A percentile compares a stretch with the other conserved stretches of the same genome.
Evolutionary conservation across 441 rosid species (phyloP).

Genomic region (Populus hybrid): DNA sequence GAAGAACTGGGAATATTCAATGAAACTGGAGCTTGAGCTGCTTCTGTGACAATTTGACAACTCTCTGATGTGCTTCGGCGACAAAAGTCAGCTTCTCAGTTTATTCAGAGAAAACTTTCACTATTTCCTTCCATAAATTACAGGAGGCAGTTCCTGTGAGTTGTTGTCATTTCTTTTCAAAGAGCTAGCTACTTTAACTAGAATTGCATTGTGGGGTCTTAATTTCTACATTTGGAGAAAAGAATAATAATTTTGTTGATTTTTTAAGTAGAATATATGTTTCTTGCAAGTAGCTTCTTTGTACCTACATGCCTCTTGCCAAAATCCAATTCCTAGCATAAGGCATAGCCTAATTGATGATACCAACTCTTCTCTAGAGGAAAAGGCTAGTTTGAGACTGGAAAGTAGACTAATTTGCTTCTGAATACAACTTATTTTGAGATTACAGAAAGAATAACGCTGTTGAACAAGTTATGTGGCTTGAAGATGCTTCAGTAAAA

Average conservation of each 20-base stretch:
- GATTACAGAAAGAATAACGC: not conserved
- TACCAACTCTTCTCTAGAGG: not conserved
- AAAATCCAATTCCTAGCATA: not conserved
- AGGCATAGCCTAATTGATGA: not conserved
- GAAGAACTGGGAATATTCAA: constrained; percentile 3
- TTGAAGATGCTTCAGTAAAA: not conserved
- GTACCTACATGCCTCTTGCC: not conserved
- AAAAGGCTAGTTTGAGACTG: not conserved
- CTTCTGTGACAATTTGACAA: not conserved
- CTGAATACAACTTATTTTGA: not conserved
- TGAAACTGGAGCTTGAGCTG: constrained; percentile 1
- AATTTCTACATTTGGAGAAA: not conserved
- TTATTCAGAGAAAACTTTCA: not conserved
- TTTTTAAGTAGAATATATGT: not conserved
- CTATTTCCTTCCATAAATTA: not conserved
- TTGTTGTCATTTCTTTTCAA: not conserved
- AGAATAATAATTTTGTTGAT: not conserved
- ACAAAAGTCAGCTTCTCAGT: not conserved
- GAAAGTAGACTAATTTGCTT: not conserved
- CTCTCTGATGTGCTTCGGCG: not conserved
- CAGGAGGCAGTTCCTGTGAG: not conserved
- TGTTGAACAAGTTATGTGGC: not conserved
- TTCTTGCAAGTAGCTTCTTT: too few species aligned
- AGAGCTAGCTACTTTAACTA: not conserved
- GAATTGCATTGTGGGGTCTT: not conserved